Evolutionary conservation across 345 rosid genomes (phyloP).

Genomic region (Excoecaria agallocha): DNA sequence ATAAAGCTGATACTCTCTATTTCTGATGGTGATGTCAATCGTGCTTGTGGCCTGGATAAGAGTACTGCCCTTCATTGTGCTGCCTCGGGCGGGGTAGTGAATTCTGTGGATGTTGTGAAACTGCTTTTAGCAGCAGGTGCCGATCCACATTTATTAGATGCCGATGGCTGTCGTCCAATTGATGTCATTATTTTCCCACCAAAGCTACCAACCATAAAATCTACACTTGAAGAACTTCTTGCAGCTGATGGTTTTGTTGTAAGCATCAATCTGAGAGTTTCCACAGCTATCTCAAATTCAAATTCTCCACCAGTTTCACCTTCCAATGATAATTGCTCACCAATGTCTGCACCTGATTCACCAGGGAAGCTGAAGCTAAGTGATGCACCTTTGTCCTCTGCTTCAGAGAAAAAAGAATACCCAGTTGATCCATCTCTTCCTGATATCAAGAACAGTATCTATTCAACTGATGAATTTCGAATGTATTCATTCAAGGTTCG

Average conservation of each 20-base stretch:
- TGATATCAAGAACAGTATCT: slow-evolving; percentile 90
- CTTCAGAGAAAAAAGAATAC: slow-evolving; percentile 75
- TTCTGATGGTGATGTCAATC: slow-evolving; percentile 75
- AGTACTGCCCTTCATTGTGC: slow-evolving; percentile 95
- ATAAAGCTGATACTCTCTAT: slow-evolving; percentile 62
- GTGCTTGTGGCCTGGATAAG: slow-evolving; percentile 55
- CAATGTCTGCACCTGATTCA: slow-evolving; percentile 44
- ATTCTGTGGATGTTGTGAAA: slow-evolving; percentile 68
- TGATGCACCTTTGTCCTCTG: slow-evolving; percentile 29
- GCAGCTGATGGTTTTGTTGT: slow-evolving; percentile 46
- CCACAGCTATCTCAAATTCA: slow-evolving; percentile 32
- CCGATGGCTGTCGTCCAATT: slow-evolving; percentile 60
- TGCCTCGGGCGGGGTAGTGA: slow-evolving; percentile 81
- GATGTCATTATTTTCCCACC: slow-evolving; percentile 84
- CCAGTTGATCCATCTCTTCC: slow-evolving; percentile 94
- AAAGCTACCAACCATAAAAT: slow-evolving; percentile 53
- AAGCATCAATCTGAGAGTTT: slow-evolving; percentile 50
- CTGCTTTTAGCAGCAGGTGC: slow-evolving; percentile 84
- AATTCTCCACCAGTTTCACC: slow-evolving; percentile 65
- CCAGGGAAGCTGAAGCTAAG: slow-evolving; percentile 41
- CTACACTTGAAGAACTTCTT: slow-evolving; percentile 66
- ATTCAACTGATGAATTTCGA: slow-evolving; percentile 86
- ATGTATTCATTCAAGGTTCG: slow-evolving; percentile 96
- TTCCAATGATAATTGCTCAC: slow-evolving; percentile 53
- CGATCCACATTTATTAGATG: slow-evolving; percentile 59